These are phyloP conservation scores for Fusarium udum DNA, from an alignment of 2,329 filamentous ascomycete genomes.

Conservation along the genomic window DNA sequence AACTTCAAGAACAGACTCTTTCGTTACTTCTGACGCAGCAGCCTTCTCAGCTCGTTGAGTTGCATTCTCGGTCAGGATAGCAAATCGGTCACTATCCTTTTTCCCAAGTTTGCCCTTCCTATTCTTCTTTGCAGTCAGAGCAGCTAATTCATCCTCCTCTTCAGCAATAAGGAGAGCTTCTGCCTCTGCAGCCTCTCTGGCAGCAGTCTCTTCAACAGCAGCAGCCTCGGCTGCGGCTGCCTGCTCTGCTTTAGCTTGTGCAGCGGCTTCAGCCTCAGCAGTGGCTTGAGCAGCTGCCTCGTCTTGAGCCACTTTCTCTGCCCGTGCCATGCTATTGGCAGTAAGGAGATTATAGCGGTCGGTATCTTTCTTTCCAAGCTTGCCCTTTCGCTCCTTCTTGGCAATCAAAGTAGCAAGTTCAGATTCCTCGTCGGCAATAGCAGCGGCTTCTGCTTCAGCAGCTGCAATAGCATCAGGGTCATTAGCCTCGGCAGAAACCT, in stretches of 20 bases:
- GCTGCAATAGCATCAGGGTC: slow-evolving; percentile 5
- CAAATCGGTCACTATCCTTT: slow-evolving; percentile 45
- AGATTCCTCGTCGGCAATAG: slow-evolving; percentile 45
- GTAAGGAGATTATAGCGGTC: slow-evolving; percentile 54
- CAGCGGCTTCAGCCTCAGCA: slow-evolving; percentile 22
- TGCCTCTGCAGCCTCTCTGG: slow-evolving; percentile 31
- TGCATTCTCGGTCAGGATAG: slow-evolving; percentile 36
- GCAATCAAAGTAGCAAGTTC: slow-evolving; percentile 52
- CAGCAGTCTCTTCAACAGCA: slow-evolving; percentile 16
- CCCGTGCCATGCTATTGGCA: slow-evolving; percentile 45
- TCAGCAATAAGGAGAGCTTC: slow-evolving; percentile 29
- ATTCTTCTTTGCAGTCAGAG: slow-evolving; percentile 49
- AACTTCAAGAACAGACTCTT: slow-evolving; percentile 20
- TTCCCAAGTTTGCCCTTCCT: slow-evolving; percentile 44
- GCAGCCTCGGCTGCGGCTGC: slow-evolving; percentile 22
- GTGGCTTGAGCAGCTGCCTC: slow-evolving; percentile 34
- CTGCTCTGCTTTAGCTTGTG: slow-evolving; percentile 25
- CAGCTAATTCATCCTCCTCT: slow-evolving; percentile 42
- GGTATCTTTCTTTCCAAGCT: slow-evolving; percentile 55
- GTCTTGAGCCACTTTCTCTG: slow-evolving; percentile 29
- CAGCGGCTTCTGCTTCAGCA: slow-evolving; percentile 12
- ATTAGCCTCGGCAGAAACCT: slow-evolving; percentile 7
- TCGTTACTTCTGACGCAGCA: slow-evolving; percentile 36
- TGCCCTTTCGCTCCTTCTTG: slow-evolving; percentile 58
- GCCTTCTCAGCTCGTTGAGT: slow-evolving; percentile 36